A percentile compares a stretch with the other conserved stretches of the same genome.
phyloP scores from a whole-genome alignment of 108 stramenopile genomes.

The Cyclotella kingstonii region DNA sequence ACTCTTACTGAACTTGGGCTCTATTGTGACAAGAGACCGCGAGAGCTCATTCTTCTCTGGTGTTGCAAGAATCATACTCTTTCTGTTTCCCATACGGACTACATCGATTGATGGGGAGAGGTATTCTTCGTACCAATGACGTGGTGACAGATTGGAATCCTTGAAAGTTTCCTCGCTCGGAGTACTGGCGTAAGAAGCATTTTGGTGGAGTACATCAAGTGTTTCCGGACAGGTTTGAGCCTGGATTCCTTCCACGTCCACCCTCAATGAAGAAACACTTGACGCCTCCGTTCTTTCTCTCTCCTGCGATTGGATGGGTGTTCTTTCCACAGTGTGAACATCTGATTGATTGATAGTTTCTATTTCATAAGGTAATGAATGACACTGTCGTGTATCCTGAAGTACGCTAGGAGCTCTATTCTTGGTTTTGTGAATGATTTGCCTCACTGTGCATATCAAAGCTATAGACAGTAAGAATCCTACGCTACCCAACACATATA shows the following conservation, averaged over 20 bases:
- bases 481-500: slow-evolving; percentile 6
- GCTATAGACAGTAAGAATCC: slow-evolving; percentile 5
- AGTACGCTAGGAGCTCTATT: neutral
- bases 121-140: slow-evolving; percentile 37
- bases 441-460: slow-evolving; percentile 11
- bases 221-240: too few species aligned
- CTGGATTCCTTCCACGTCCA: too few species aligned
- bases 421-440: neutral
- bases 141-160: slow-evolving; percentile 1
- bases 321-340: too few species aligned
- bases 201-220: too few species aligned
- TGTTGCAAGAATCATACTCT: too few species aligned
- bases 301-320: too few species aligned
- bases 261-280: too few species aligned
- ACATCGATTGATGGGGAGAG: slow-evolving; percentile 21
- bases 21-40: neutral
- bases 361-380: neutral
- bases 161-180: neutral
- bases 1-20: neutral
- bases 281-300: too few species aligned
- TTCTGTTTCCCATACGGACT: neutral
- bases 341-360: neutral
- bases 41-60: neutral
- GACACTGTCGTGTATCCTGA: neutral
- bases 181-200: too few species aligned